These are phyloP conservation scores for Gnomoniopsis sp. DNA, from an alignment of 2,329 filamentous ascomycete genomes.

Conservation along the genomic window DNA sequence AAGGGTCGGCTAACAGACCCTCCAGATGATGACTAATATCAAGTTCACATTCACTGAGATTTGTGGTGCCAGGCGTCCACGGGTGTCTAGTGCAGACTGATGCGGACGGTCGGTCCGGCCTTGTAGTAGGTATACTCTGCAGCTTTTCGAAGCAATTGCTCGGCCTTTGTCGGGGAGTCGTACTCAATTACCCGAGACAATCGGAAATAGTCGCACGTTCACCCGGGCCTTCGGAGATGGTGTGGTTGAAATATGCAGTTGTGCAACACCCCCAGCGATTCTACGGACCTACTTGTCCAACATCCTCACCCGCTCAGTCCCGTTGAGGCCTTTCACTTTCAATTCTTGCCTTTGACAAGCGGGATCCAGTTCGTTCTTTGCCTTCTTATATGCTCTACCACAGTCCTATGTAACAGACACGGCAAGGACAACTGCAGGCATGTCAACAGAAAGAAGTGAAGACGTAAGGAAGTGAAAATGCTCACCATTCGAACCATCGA, in stretches of 20 bases:
- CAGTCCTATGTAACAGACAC: neutral
- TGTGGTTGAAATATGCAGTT: neutral
- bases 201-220: neutral
- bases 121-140: no score
- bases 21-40: no score
- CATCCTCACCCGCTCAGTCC: neutral
- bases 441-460: neutral
- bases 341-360: neutral
- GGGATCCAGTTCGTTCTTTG: neutral
- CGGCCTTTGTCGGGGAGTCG: neutral
- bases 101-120: no score
- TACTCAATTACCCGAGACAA: neutral
- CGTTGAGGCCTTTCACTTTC: neutral
- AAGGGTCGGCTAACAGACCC: no score
- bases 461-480: no score
- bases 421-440: neutral
- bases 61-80: no score
- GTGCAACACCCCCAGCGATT: neutral
- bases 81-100: no score
- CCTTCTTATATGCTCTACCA: neutral
- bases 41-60: no score
- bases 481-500: neutral
- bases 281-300: neutral
- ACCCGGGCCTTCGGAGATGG: neutral
- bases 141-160: neutral